Evolutionary conservation across 768 basidiomycete genomes (phyloP).

Genomic region (Collybia sordida): DNA sequence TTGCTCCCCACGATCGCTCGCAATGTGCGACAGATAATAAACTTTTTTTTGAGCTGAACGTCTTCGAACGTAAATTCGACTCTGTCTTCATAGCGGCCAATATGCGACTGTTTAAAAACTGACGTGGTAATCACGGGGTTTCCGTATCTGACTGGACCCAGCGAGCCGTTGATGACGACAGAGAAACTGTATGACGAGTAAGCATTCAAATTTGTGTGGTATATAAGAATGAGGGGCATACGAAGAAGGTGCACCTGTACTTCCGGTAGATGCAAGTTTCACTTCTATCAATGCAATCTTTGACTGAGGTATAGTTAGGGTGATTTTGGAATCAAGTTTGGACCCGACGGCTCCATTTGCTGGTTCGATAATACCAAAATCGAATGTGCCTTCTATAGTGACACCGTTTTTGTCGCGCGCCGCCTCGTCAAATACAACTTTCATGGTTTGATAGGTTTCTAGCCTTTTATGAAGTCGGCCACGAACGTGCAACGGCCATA

Average conservation of each 20-base stretch:
- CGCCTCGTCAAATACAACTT: slow-evolving; percentile 44
- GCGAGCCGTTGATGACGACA: slow-evolving; percentile 10
- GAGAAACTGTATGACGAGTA: slow-evolving; percentile 5
- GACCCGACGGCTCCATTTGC: slow-evolving; percentile 23
- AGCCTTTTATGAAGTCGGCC: slow-evolving; percentile 29
- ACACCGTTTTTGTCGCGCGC: slow-evolving; percentile 55
- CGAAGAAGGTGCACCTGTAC: neutral
- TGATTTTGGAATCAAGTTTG: slow-evolving; percentile 16
- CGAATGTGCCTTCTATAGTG: slow-evolving; percentile 36
- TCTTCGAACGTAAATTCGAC: slow-evolving; percentile 53
- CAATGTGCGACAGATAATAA: slow-evolving; percentile 46
- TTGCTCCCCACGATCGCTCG: slow-evolving; percentile 42
- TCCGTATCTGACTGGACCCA: slow-evolving; percentile 17
- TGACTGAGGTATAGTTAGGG: slow-evolving; percentile 25
- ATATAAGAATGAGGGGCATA: neutral
- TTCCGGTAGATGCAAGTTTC: neutral
- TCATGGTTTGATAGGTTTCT: slow-evolving; percentile 34
- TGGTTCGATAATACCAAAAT: slow-evolving; percentile 49
- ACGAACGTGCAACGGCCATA: slow-evolving; percentile 34
- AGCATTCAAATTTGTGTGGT: neutral
- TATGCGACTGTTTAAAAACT: slow-evolving; percentile 28
- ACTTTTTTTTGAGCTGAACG: slow-evolving; percentile 33
- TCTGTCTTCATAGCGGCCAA: slow-evolving; percentile 51
- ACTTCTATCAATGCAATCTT: slow-evolving; percentile 24
- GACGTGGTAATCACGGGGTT: slow-evolving; percentile 25